Evolutionary conservation across 2,329 filamentous ascomycete species (phyloP), one percentile per base, ranked within the genome.

Genomic region (Macrophomina tecta): DNA sequence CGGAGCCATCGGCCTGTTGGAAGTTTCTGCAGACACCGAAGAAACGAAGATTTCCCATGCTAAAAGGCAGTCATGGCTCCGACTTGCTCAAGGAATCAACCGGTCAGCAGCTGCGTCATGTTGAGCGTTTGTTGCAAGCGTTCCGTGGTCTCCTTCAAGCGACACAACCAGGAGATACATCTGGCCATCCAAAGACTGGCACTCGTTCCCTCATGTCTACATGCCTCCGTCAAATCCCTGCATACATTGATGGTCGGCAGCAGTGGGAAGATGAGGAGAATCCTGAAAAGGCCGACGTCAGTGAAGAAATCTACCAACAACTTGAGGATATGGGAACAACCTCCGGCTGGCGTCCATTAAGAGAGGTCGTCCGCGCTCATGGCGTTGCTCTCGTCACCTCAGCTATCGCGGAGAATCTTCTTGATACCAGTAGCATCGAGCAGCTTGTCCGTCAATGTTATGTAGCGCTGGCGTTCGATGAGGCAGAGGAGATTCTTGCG

Each of bases 351-450:
- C 70, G 73, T 5, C 73, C 74, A 1, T 74, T 83, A 60, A 77
- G 77, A 34, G 74, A 80, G 30, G 75, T 81, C 1, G 78, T 81
- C 4, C 72, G 80, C 34, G 77, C 80, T 28, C 80, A 82, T 72
- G 79, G 74, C 1, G 73, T 81, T 1, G 72, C 75, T 9, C 65
- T 80, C 11, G 32, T 82, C 5, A 74, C 74, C 51, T 72, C 75
- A 62, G 79, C 80, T 7, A 72, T 82, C 55, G 67, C 69, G 8
- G 76, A 80, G 18, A 69, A 70, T 0, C 65, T 80, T 14, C 69
- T 81, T 5, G 68, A 69, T 5, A 60, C 71, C 6, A 70, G 72
- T 14, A 72, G 68, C 7, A 46, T 76, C 28, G 67, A 73, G 9
- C 65, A 71, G n/a, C 69, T 78, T 23, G 70, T 75, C 18, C 69